Conservation (phyloP, 371 early-diverging fungal species). For the Mucor circinelloides region DNA sequence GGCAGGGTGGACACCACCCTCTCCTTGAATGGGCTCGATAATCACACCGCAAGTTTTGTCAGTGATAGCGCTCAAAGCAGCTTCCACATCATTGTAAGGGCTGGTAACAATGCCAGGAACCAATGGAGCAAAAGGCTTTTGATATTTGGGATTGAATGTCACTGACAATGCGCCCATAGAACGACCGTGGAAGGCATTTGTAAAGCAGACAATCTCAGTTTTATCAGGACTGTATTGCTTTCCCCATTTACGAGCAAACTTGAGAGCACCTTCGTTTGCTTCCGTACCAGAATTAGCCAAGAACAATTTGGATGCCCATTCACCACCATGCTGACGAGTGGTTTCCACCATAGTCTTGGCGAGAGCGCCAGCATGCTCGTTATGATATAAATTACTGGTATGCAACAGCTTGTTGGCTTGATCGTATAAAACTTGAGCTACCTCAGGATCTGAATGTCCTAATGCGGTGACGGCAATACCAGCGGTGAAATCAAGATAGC, state of each 20-base stretch:
- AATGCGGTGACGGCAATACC: slow-evolving; percentile 92
- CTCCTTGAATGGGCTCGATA: slow-evolving; percentile 96
- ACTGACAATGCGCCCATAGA: slow-evolving; percentile 92
- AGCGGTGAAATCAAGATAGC: slow-evolving; percentile 84
- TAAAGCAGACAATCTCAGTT: slow-evolving; percentile 78
- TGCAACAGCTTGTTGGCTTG: slow-evolving; percentile 82
- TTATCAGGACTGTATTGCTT: slow-evolving; percentile 64
- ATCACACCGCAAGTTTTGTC: slow-evolving; percentile 91
- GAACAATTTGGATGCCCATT: slow-evolving; percentile 69
- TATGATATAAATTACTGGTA: slow-evolving; percentile 83
- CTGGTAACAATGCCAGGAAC: slow-evolving; percentile 80
- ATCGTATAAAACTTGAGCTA: slow-evolving; percentile 70
- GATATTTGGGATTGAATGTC: slow-evolving; percentile 90
- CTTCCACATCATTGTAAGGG: slow-evolving; percentile 72
- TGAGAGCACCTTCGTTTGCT: slow-evolving; percentile 88
- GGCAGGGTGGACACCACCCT: slow-evolving; percentile 87
- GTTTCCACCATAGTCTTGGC: slow-evolving; percentile 70
- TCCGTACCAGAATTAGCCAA: slow-evolving; percentile 93
- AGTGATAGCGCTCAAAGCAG: slow-evolving; percentile 58
- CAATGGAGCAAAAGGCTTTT: slow-evolving; percentile 87
- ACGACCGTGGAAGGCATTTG: slow-evolving; percentile 93
- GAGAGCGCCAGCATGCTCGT: slow-evolving; percentile 73
- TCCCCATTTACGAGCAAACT: slow-evolving; percentile 92
- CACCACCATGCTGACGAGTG: slow-evolving; percentile 47
- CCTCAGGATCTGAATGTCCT: slow-evolving; percentile 79